phyloP scores from a whole-genome alignment of 495 filamentous ascomycete species.

The Geopyxis carbonaria region DNA sequence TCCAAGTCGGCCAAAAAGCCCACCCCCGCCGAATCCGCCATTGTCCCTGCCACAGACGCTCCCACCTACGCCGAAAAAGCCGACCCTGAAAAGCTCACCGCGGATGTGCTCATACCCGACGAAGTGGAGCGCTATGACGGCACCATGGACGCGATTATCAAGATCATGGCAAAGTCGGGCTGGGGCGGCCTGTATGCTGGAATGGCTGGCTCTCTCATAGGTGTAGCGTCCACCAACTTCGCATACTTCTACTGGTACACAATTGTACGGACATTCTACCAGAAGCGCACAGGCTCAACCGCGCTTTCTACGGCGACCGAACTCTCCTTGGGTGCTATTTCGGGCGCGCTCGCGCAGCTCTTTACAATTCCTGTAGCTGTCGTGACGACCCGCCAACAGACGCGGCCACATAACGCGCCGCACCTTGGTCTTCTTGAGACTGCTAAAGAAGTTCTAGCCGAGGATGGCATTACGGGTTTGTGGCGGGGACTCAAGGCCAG shows the following conservation, averaged over 20 bases:
- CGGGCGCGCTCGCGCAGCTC: conserved; percentile 81
- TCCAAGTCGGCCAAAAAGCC: conserved; percentile 33
- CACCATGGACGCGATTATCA: conserved; percentile 70
- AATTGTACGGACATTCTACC: conserved; percentile 64
- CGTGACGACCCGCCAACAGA: conserved; percentile 90
- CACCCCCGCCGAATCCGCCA: neutral
- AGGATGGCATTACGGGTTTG: conserved; percentile 76
- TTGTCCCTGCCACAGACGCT: neutral
- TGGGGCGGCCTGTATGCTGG: conserved; percentile 72
- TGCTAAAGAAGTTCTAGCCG: conserved; percentile 72
- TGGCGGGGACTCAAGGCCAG: conserved; percentile 96
- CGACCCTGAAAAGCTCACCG: no score
- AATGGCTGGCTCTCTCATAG: conserved; percentile 67
- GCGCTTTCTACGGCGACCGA: conserved; percentile 72
- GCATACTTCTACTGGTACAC: conserved; percentile 99
- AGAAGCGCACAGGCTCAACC: conserved; percentile 43
- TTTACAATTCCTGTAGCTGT: conserved; percentile 96
- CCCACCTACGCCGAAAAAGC: conserved; percentile 13
- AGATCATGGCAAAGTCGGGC: conserved; percentile 73
- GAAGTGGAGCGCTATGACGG: conserved; percentile 59
- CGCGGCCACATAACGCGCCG: conserved; percentile 57
- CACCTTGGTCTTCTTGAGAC: conserved; percentile 80
- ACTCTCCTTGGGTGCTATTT: conserved; percentile 68
- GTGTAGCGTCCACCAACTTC: conserved; percentile 94
- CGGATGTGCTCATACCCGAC: no score